Conservation (phyloP, 2,329 filamentous ascomycete species). For the Periconia macrospinosa region DNA sequence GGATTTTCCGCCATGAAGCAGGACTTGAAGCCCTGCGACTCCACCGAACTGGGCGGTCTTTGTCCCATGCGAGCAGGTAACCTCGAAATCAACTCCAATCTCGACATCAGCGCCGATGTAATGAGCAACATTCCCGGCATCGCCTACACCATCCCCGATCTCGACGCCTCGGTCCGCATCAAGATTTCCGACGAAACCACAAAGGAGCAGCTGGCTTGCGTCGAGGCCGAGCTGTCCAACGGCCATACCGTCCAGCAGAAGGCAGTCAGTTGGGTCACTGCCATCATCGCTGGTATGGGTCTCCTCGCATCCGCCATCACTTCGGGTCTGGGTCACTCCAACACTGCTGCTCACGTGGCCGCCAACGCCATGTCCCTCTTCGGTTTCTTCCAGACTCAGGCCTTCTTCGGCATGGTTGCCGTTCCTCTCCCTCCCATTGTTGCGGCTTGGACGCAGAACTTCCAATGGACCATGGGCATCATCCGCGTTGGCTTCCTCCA, state of each 20-base stretch:
- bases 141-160: constrained; percentile 85
- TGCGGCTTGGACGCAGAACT: constrained; percentile 92
- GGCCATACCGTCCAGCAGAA: constrained; percentile 88
- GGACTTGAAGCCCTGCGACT: constrained; percentile 74
- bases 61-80: constrained; percentile 90
- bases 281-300: constrained; percentile 82
- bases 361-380: constrained; percentile 94
- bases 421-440: constrained; percentile 85
- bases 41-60: constrained; percentile 63
- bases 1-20: constrained; percentile 72
- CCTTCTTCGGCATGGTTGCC: constrained; percentile 82
- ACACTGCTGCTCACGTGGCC: constrained; percentile 91
- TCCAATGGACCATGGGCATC: constrained; percentile 98
- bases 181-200: constrained; percentile 73
- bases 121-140: constrained; percentile 74
- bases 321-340: constrained; percentile 87
- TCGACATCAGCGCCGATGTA: constrained; percentile 59
- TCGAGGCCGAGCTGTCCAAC: constrained; percentile 86
- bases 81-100: constrained; percentile 74
- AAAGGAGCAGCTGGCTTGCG: constrained; percentile 72
- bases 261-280: constrained; percentile 86
- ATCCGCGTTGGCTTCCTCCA: constrained; percentile 88
- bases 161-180: constrained; percentile 82
- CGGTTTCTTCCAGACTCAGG: constrained; percentile 91
- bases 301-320: constrained; percentile 84